Evolutionary conservation across 129 eudicot species (phyloP).

Genomic region (Sambucus nigra): DNA sequence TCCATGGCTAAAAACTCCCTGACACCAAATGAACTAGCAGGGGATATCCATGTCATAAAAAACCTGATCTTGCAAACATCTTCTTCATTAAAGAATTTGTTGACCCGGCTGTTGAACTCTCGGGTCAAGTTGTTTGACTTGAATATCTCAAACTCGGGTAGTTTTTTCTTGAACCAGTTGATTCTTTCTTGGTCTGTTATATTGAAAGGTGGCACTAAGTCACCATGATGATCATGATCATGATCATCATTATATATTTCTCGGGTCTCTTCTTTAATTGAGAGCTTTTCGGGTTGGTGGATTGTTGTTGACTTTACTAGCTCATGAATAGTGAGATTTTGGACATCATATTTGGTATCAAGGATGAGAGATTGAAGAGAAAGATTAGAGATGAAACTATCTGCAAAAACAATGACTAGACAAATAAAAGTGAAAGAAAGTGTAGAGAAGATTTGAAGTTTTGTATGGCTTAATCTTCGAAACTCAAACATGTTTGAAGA

Average conservation of each 20-base stretch:
- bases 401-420: slow-evolving; percentile 18
- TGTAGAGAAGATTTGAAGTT: slow-evolving; percentile 17
- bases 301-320: too few species aligned
- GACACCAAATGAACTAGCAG: slow-evolving; percentile 30
- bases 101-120: slow-evolving; percentile 29
- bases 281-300: neutral
- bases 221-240: too few species aligned
- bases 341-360: slow-evolving; percentile 4
- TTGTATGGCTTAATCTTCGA: slow-evolving; percentile 4
- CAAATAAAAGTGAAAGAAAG: slow-evolving; percentile 14
- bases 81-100: slow-evolving; percentile 17
- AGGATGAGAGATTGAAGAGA: slow-evolving; percentile 6
- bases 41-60: slow-evolving; percentile 84
- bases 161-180: slow-evolving; percentile 27
- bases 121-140: slow-evolving; percentile 18
- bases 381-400: slow-evolving; percentile 11
- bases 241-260: neutral
- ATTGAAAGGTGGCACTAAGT: slow-evolving; percentile 28
- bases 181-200: slow-evolving; percentile 20
- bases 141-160: slow-evolving; percentile 25
- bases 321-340: slow-evolving; percentile 7
- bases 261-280: slow-evolving; percentile 19
- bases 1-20: slow-evolving; percentile 65
- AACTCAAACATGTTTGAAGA: slow-evolving; percentile 7
- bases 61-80: slow-evolving; percentile 32